phyloP scores from a whole-genome alignment of 495 filamentous ascomycete genomes.

The Annulohypoxylon maeteangense region DNA sequence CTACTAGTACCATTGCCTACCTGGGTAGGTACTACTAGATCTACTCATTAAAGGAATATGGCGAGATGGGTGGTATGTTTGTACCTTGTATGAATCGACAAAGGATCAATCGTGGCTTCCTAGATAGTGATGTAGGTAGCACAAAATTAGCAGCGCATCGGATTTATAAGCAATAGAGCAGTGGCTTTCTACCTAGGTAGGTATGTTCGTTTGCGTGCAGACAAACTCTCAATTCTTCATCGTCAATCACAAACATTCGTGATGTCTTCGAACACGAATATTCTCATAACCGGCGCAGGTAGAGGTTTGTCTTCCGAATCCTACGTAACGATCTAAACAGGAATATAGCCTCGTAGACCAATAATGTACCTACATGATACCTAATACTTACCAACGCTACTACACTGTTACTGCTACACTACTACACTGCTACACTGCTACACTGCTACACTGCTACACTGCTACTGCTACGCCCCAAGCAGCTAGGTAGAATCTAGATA shows the following conservation, averaged over 20 bases:
- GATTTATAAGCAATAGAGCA: not conserved
- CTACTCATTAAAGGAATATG: not conserved
- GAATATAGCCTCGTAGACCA: no score
- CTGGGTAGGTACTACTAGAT: no score
- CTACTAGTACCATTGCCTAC: no score
- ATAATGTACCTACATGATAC: not conserved
- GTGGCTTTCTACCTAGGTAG: not conserved
- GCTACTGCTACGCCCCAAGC: no score
- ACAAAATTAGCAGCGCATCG: not conserved
- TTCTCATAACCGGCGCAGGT: constrained; percentile 46
- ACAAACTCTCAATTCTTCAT: no score
- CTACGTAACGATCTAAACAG: not conserved
- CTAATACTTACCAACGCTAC: not conserved
- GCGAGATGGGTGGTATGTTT: not conserved
- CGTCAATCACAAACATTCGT: not conserved
- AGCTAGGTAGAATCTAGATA: not conserved
- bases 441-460: no score
- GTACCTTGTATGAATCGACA: not conserved
- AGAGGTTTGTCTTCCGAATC: constrained; percentile 18
- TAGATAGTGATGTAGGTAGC: not conserved
- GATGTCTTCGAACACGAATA: not conserved
- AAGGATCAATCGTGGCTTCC: not conserved
- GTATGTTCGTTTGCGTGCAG: no score
- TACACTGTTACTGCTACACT: no score
- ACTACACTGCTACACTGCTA: no score